Evolutionary conservation across 345 rosid genomes (phyloP), one percentile per base, ranked within the genome.

Genomic region (Isatis tinctoria): DNA sequence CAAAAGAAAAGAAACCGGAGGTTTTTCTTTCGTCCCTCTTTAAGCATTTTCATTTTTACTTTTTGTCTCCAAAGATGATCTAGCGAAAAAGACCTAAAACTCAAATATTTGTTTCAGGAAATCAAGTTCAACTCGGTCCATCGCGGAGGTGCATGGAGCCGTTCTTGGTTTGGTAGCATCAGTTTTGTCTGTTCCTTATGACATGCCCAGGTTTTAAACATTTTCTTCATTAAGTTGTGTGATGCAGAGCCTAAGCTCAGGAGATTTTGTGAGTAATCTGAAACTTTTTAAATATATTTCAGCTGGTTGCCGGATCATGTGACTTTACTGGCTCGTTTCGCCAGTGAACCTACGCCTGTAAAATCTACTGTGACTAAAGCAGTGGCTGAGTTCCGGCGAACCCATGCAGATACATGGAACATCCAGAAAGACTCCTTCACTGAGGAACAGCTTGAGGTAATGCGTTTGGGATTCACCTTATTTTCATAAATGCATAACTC

Each of bases 151-250:
- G 67, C 99, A 92, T 74, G 99, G 99, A 12, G 92, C 95, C 39
- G 94, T 92, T 74, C 99, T 95, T 79, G 99, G 97, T 70, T 83
- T 95, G 82, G 93, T 84, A 18, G 99, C 99, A 80, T 87, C 97
- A 48, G 99, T 90, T 65, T 79, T 95, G 68, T 95, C 99, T 64
- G 96, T 90, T 66, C 97, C 99, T 61, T 95, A 95, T 80, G 99
- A 95, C 78, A 92, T 95, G 92, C 99, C 97, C 83, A 79, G 99
- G 99, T 95, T 67, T 67, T 16, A 18, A 61, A 87, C 77, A 61
- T 59, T 52, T 32, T 59, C 17, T 59, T 33, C 69, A 5, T 66
- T 22, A 45, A 22, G 27, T 12, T 43, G 11, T 54, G 49, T 37
- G 51, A 51, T 16, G 33, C 51, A 36, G 51, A 52, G 65, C 60